A percentile compares a stretch with the other conserved stretches of the same genome.
Conservation (phyloP, 2,329 filamentous ascomycete genomes). For the Passalora sequoiae region DNA sequence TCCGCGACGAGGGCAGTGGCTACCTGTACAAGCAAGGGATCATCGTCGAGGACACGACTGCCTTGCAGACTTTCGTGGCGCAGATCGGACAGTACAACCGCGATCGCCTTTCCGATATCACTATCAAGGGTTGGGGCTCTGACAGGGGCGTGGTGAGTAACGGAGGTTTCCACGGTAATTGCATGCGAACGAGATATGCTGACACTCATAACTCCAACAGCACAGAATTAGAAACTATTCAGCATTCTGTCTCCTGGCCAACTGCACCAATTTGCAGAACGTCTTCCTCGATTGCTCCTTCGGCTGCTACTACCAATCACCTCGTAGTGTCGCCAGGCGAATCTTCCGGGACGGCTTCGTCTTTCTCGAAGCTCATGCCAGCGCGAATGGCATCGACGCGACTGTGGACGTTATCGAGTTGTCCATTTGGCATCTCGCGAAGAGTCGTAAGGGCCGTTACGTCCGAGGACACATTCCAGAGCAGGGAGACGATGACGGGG, state of each 20-base stretch:
- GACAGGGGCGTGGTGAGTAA: constrained; percentile 14
- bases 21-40: constrained; percentile 29
- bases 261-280: constrained; percentile 24
- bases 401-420: constrained; percentile 26
- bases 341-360: constrained; percentile 25
- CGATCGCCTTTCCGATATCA: constrained; percentile 19
- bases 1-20: constrained; percentile 25
- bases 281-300: constrained; percentile 25
- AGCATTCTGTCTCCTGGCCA: constrained; percentile 24
- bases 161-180: too few species aligned
- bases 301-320: constrained; percentile 4
- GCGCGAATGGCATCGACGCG: constrained; percentile 22
- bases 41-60: constrained; percentile 21
- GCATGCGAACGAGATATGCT: too few species aligned
- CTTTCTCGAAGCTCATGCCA: constrained; percentile 26
- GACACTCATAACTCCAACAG: too few species aligned
- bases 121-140: constrained; percentile 20
- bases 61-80: constrained; percentile 26
- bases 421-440: constrained; percentile 14
- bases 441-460: neutral
- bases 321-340: constrained; percentile 17
- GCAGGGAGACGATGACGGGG: neutral
- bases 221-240: constrained; percentile 21
- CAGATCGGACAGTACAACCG: constrained; percentile 26
- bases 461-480: neutral